Evolutionary conservation across 2,329 filamentous ascomycete genomes (phyloP).

Genomic region (Aureobasidium lini): DNA sequence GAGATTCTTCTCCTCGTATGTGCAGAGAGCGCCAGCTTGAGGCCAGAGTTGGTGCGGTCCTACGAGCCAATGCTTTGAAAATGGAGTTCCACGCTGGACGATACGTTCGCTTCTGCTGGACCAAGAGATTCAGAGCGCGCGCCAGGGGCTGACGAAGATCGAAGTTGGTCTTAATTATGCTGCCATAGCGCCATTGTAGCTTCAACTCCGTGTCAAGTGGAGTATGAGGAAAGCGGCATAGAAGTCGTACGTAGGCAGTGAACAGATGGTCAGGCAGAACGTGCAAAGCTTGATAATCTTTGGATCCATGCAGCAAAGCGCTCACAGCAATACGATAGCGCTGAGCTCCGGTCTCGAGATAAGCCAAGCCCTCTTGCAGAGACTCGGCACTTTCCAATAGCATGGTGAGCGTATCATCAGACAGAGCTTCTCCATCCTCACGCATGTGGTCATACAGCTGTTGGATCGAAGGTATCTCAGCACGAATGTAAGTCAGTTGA

Average conservation of each 20-base stretch:
- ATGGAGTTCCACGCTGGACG: constrained; percentile 22
- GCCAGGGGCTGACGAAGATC: constrained; percentile 18
- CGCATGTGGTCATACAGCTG: constrained; percentile 56
- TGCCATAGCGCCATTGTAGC: not conserved
- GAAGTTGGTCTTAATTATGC: not conserved
- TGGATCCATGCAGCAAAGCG: constrained; percentile 17
- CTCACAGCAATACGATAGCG: not conserved
- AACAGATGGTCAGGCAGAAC: constrained; percentile 34
- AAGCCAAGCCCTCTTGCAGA: constrained; percentile 41
- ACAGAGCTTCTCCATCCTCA: constrained; percentile 27
- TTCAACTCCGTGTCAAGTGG: constrained; percentile 19
- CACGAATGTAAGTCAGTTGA: constrained; percentile 57
- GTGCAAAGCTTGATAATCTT: not conserved
- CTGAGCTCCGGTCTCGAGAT: constrained; percentile 31
- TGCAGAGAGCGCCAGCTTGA: not conserved
- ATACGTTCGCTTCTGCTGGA: constrained; percentile 15
- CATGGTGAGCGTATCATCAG: constrained; percentile 38
- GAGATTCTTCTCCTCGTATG: not conserved
- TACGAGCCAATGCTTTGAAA: constrained; percentile 20
- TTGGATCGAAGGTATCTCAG: constrained; percentile 51
- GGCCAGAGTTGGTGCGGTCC: not conserved
- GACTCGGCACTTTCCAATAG: constrained; percentile 49
- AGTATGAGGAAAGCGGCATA: constrained; percentile 39
- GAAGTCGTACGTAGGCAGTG: constrained; percentile 44
- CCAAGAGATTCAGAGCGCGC: constrained; percentile 24